Base-by-base conservation (phyloP, 352 stramenopile species). In the Phytopythium kandeliae region DNA sequence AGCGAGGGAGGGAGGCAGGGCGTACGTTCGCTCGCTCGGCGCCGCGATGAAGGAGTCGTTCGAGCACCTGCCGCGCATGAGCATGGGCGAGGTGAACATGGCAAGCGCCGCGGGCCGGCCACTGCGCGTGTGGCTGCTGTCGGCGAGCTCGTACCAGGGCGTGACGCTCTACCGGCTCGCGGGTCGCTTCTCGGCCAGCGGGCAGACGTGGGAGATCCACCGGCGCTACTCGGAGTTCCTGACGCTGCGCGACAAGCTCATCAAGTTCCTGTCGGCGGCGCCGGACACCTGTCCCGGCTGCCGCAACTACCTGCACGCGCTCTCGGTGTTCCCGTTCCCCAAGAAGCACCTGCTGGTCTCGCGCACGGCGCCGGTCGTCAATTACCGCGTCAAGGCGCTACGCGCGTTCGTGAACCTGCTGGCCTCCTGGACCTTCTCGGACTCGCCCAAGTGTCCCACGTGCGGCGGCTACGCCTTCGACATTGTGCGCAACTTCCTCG, bases 341-440 rank as follows among this genome's bases (percentile, higher is more conserved):
- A 92, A 91, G 65, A 94, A 94, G 63, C 84, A 94, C 58, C 40
- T 90, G 6, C 91, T 94, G 52, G 82, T 76, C 13, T 92, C 84
- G 13, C 65, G 74, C 40, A 84, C 78, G 42, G 69, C 75, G n/a
- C 61, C 78, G 2, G 81, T 94, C 6, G 57, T 94, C 48, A 92
- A 94, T 63, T 94, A 94, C 56, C 84, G 84, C 36, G 69, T 88
- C 45, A 86, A 89, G 54, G 84, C 81, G 34, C 63, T 94, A 51
- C 84, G 84, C 8, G 80, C 80, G n/a, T 94, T 94, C 51, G 60
- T 92, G 22, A 91, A 91, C 47, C 30, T 91, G 56, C 56, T 94
- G 42, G 81, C 81, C 11, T 86, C 77, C 4, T 92, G 83, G 78
- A 63, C 80, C 7, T 94, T 94, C 51, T 91, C 81, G 6, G 86